These are phyloP conservation scores for Silene uniflora DNA, from an alignment of 148 eudicot genomes.

Conservation along the genomic window DNA sequence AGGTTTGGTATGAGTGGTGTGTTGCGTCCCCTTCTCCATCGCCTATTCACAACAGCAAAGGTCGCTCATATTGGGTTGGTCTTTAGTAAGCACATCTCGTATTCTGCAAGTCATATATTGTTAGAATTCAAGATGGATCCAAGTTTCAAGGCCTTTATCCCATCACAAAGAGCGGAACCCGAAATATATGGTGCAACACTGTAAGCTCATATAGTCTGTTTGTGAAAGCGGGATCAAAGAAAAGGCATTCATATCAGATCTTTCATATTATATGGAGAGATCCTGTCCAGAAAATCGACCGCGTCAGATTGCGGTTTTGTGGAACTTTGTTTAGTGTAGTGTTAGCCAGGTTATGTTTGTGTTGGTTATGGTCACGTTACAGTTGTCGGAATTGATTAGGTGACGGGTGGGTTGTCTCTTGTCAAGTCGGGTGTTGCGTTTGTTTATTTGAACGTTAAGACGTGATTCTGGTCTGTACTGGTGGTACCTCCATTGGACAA, in stretches of 20 bases:
- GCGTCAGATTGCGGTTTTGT: not conserved
- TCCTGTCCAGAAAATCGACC: not conserved
- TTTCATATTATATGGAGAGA: not conserved
- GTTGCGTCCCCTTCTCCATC: conserved; percentile 56
- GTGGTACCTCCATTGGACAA: too few relatives aligned
- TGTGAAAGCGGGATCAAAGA: not conserved
- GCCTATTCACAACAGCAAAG: conserved; percentile 80
- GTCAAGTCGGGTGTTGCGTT: too few relatives aligned
- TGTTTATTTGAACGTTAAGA: too few relatives aligned
- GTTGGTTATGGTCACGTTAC: not conserved
- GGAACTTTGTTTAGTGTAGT: not conserved
- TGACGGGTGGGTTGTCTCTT: not conserved
- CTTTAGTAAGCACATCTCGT: conserved; percentile 32
- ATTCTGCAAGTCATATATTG: not conserved
- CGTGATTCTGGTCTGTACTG: too few relatives aligned
- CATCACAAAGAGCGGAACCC: not conserved
- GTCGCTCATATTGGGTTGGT: conserved; percentile 98
- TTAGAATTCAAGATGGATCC: not conserved
- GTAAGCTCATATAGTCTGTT: too few relatives aligned
- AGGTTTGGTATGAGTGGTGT: conserved; percentile 99
- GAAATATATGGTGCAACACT: not conserved
- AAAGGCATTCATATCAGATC: not conserved
- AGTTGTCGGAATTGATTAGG: not conserved
- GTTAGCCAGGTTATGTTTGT: not conserved
- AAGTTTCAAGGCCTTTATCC: not conserved